Evolutionary conservation across 1,284 basidiomycete species (phyloP), one percentile per base, ranked within the genome.

Genomic region (Rhizoctonia solani): DNA sequence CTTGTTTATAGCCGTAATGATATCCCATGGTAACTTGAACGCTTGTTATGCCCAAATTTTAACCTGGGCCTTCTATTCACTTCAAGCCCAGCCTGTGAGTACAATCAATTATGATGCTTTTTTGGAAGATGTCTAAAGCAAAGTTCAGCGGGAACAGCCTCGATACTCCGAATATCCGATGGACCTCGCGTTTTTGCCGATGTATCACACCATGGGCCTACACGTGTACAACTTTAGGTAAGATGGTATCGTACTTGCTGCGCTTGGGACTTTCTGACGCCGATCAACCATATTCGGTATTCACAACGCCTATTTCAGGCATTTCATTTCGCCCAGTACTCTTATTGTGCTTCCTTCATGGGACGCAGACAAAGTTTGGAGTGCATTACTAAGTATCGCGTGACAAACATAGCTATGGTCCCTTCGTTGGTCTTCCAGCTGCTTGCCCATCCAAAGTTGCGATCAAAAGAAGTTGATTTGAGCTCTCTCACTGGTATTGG

Each of bases 341-440:
- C 69, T 81, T 2, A 74, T 89, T 13, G 74, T 90, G 39, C 75
- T 90, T 19, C 79, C 83, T 0, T 80, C 80, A 66, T 92, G 89
- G 88, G 80, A 86, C 66, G 72, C 80, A 14, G 79, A 86, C 6
- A 68, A 76, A 0, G 81, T 72, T 72, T 78, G 0, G 74, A 78
- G 34, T 71, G 77, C 8, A 80, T 86, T 19, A 75, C 1, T 70
- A 88, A 84, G 73, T 86, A 84, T 70, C 80, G 78, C 37, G 76
- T 87, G 0, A 83, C 84, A 0, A 68, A 73, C 21, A 66, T 90
- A 1, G 71, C 74, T 6, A 74, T 89, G 4, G 82, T 90, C 4
- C 89, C 89, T 0, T 89, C 89, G 0, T 77, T 86, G 13, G 77
- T 88, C 0, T 83, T 88, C 69, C 87, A 89, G 72, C 76, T 90